These are phyloP conservation scores for Cladosporium sphaerospermum DNA, from an alignment of 2,329 filamentous ascomycete species.

Conservation along the genomic window DNA sequence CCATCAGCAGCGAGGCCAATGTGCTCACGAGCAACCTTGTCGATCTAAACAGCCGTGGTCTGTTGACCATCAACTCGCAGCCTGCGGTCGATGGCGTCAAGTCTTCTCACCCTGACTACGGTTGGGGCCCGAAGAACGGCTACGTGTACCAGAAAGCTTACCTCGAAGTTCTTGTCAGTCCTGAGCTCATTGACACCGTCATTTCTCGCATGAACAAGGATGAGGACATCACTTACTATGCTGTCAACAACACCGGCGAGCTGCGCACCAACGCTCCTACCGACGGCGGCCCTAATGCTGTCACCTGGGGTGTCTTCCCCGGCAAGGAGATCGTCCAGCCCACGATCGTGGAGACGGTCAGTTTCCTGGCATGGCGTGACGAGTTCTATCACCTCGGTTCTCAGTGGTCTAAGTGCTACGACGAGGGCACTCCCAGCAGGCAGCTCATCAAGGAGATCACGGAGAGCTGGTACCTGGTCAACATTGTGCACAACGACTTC, in stretches of 20 bases:
- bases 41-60: conserved; percentile 73
- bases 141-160: conserved; percentile 99
- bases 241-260: conserved; percentile 75
- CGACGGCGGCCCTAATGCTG: conserved; percentile 82
- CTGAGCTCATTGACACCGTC: conserved; percentile 70
- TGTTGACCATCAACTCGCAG: conserved; percentile 96
- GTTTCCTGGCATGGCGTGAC: conserved; percentile 97
- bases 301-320: conserved; percentile 98
- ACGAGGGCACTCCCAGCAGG: conserved; percentile 67
- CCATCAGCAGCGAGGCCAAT: conserved; percentile 76
- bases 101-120: conserved; percentile 78
- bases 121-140: conserved; percentile 90
- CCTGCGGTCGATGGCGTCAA: conserved; percentile 87
- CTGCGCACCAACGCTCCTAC: conserved; percentile 77
- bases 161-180: conserved; percentile 81
- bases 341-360: conserved; percentile 97
- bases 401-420: conserved; percentile 91
- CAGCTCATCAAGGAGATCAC: conserved; percentile 76
- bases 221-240: conserved; percentile 86
- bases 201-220: conserved; percentile 70
- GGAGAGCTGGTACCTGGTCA: conserved; percentile 87
- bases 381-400: conserved; percentile 89
- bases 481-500: conserved; percentile 99
- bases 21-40: conserved; percentile 71
- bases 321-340: conserved; percentile 99